Evolutionary conservation across 1,284 basidiomycete genomes (phyloP), one percentile per base, ranked within the genome.

Genomic region (Schizopora paradoxa): DNA sequence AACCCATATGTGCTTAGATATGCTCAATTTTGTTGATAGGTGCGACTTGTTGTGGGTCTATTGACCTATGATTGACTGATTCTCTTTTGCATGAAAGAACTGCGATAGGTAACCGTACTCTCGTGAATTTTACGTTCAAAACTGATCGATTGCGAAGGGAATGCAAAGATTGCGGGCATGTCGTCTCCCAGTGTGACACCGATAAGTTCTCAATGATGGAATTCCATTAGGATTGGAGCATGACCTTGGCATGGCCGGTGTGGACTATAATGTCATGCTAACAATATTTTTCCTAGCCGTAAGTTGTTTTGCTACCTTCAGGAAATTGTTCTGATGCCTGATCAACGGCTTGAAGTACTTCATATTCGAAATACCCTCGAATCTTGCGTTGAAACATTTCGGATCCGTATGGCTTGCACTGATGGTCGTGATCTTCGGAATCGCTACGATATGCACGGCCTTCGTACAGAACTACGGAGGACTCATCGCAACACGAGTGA

Each of bases 221-320:
- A 13, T n/a, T n/a, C 5, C 36, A 21, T 37, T 22, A 70, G 68
- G 70, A 8, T 57, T 72, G n/a, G 69, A 71, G 51, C 65, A 63
- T 42, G 69, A 72, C 49, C 62, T 73, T 5, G 62, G 63, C 5
- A 68, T 72, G 65, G 49, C 57, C 13, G 69, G 69, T 1, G 66
- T 66, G 40, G 67, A 72, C 51, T 68, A 68, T 45, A 70, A 72
- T 48, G 65, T 67, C 25, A 64, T 68, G 4, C 50, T 54, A 6
- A 51, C 46, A 4, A 16, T 51, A 6, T 54, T 54, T 32, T 54
- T 51, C 28, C 38, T 54, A 5, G 36, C 41, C 16, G 51, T 50
- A 29, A 7, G 48, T 49, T n/a, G n/a, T n/a, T n/a, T n/a, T n/a
- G n/a, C n/a, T n/a, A n/a, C n/a, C 21, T 28, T 19, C 18, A 11